Evolutionary conservation across 2,329 filamentous ascomycete genomes (phyloP).

Genomic region (Dactylellina haptotyla): DNA sequence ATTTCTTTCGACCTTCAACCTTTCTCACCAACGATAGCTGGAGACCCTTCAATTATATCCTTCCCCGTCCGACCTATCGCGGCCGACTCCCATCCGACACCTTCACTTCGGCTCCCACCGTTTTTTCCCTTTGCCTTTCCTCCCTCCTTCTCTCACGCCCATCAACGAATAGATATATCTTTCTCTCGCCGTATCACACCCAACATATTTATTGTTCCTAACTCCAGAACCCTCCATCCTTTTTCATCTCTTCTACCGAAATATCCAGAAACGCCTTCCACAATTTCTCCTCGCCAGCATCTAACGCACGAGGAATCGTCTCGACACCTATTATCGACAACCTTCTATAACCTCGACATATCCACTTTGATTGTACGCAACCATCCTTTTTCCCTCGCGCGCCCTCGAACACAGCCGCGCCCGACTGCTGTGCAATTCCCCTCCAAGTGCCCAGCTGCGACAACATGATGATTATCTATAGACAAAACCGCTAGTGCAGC

Average conservation of each 20-base stretch:
- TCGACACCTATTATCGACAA: constrained; percentile 2
- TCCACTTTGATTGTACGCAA: neutral
- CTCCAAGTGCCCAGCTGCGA: neutral
- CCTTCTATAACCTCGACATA: neutral
- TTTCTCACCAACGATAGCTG: neutral
- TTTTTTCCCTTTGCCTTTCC: neutral
- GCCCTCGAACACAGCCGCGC: neutral
- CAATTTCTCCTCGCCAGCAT: neutral
- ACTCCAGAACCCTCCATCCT: neutral
- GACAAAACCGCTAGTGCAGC: neutral
- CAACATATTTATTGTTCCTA: neutral
- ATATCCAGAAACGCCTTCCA: constrained; percentile 2
- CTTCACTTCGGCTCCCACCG: neutral
- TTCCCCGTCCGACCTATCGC: neutral
- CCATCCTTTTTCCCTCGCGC: too few species aligned
- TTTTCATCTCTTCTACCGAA: constrained; percentile 6
- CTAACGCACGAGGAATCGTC: neutral
- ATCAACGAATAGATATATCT: neutral
- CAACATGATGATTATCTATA: neutral
- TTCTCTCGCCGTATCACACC: constrained; percentile 18
- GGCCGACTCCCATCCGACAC: neutral
- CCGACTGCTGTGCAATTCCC: neutral
- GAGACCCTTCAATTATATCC: neutral
- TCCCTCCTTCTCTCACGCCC: neutral
- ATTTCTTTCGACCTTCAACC: constrained; percentile 4